Percentiles rank a stretch among this genome's conserved stretches.
These are phyloP conservation scores for Starmerella etchellsii DNA, from an alignment of 805 yeast species.

Conservation along the genomic window DNA sequence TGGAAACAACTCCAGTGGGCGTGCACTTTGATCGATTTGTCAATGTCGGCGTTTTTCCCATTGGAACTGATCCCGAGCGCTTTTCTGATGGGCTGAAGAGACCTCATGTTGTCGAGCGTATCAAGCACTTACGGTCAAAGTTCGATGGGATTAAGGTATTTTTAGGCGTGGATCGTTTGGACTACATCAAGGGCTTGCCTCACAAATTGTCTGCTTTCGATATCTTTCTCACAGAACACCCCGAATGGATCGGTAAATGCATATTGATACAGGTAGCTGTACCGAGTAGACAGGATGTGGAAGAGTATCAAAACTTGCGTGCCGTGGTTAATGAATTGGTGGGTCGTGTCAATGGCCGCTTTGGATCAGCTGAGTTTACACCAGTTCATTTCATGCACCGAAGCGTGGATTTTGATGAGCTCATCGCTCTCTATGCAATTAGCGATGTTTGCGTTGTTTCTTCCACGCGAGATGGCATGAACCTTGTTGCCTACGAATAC, in stretches of 20 bases:
- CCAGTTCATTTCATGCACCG: slow-evolving; percentile 96
- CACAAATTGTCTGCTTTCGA: slow-evolving; percentile 95
- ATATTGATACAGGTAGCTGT: slow-evolving; percentile 94
- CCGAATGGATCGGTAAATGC: slow-evolving; percentile 97
- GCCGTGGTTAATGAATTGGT: slow-evolving; percentile 93
- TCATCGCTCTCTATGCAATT: slow-evolving; percentile 72
- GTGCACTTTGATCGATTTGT: slow-evolving; percentile 70
- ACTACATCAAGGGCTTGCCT: slow-evolving; percentile 96
- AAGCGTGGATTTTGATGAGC: slow-evolving; percentile 78
- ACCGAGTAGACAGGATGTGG: slow-evolving; percentile 95
- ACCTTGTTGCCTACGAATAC: slow-evolving; percentile 88
- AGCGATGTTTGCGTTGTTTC: slow-evolving; percentile 87
- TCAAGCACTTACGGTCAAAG: slow-evolving; percentile 48
- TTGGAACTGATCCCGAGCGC: slow-evolving; percentile 92
- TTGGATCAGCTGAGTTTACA: slow-evolving; percentile 93
- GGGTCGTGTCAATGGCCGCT: slow-evolving; percentile 90
- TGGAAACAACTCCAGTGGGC: slow-evolving; percentile 82
- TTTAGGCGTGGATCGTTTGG: slow-evolving; percentile 93
- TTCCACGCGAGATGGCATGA: slow-evolving; percentile 97
- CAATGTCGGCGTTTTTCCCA: slow-evolving; percentile 94
- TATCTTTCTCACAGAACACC: slow-evolving; percentile 79
- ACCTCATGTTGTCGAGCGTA: slow-evolving; percentile 50
- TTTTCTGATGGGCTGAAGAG: slow-evolving; percentile 66
- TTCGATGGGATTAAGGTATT: slow-evolving; percentile 70
- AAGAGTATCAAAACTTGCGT: slow-evolving; percentile 86